Evolutionary conservation across 192 early-diverging fungal species (phyloP).

Genomic region (Martensiomyces pterosporus): DNA sequence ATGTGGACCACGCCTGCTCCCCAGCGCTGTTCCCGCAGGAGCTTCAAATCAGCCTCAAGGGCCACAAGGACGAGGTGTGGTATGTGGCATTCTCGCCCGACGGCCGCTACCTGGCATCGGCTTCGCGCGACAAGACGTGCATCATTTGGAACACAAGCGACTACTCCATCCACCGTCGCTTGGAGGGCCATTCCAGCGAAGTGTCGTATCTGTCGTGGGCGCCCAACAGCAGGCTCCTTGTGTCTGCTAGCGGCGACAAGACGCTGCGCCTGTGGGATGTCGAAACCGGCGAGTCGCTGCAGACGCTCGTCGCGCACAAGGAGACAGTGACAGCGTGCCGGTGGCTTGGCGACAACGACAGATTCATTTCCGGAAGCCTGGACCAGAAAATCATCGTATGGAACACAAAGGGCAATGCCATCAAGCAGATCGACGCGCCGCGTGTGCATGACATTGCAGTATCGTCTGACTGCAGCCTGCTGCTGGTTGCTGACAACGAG

Average conservation of each 20-base stretch:
- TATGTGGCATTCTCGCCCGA: conserved; percentile 87
- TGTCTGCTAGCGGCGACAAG: conserved; percentile 79
- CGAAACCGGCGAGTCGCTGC: conserved; percentile 58
- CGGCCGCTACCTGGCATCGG: conserved; percentile 85
- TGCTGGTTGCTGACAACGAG: conserved; percentile 48
- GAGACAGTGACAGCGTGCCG: conserved; percentile 78
- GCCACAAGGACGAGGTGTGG: conserved; percentile 95
- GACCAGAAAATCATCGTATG: conserved; percentile 63
- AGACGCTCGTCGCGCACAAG: conserved; percentile 63
- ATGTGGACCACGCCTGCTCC: conserved; percentile 44
- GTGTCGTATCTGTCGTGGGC: conserved; percentile 90
- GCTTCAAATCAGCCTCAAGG: conserved; percentile 54
- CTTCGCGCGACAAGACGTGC: conserved; percentile 80
- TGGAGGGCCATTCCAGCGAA: conserved; percentile 63
- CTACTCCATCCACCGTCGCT: conserved; percentile 25
- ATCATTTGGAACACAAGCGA: conserved; percentile 84
- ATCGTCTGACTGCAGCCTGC: conserved; percentile 23
- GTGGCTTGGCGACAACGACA: conserved; percentile 81
- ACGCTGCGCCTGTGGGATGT: conserved; percentile 81
- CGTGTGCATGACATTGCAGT: conserved; percentile 49
- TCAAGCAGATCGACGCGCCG: conserved; percentile 42
- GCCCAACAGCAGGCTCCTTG: conserved; percentile 71
- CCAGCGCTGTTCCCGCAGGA: conserved; percentile 33
- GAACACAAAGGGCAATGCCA: conserved; percentile 29
- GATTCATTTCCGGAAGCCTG: conserved; percentile 80